These are phyloP conservation scores for Aspergillus fischeri DNA, from an alignment of 2,329 filamentous ascomycete genomes.

Conservation along the genomic window DNA sequence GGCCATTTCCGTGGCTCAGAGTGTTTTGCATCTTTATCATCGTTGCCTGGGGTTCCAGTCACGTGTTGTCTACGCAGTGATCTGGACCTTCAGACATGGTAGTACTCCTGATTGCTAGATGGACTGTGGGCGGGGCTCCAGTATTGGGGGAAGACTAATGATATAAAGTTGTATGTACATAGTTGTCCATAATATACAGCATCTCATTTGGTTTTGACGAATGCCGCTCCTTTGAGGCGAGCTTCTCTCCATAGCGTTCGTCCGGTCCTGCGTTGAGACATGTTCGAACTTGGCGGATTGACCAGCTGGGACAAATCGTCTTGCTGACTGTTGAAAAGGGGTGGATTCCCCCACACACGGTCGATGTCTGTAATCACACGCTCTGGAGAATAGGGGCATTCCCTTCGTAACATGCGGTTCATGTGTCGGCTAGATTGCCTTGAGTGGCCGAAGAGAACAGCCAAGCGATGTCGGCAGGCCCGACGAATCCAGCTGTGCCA, in stretches of 20 bases:
- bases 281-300: slow-evolving; percentile 17
- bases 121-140: neutral
- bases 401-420: slow-evolving; percentile 34
- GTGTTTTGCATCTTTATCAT: neutral
- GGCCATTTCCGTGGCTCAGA: neutral
- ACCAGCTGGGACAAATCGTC: slow-evolving; percentile 18
- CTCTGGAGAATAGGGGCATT: slow-evolving; percentile 31
- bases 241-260: slow-evolving; percentile 1
- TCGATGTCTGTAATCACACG: slow-evolving; percentile 31
- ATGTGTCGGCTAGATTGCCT: slow-evolving; percentile 26
- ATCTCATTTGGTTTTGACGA: neutral
- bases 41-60: neutral
- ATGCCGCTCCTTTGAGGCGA: neutral
- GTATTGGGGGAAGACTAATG: neutral
- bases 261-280: slow-evolving; percentile 6
- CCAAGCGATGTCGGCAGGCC: slow-evolving; percentile 35
- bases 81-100: neutral
- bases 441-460: slow-evolving; percentile 32
- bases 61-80: neutral
- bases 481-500: slow-evolving; percentile 24
- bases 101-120: neutral
- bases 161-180: neutral
- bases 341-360: slow-evolving; percentile 30
- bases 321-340: slow-evolving; percentile 26
- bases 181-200: neutral